Base-by-base conservation (phyloP, 75 land plant genomes). In the Selaginella moellendorffii region DNA sequence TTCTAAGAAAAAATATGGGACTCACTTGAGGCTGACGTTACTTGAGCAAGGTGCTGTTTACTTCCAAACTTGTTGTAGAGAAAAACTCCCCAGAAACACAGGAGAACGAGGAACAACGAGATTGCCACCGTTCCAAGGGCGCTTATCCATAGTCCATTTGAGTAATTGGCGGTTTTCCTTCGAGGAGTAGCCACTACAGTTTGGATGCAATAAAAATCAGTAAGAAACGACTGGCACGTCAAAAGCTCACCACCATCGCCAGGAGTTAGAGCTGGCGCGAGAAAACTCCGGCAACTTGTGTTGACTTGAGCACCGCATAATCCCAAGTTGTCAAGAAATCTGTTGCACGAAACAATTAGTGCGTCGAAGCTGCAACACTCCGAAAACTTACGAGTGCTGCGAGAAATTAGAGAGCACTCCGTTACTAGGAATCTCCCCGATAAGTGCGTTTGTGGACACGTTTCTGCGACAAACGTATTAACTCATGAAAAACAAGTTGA, bases 21-120 rank as follows among this genome's bases (percentile, higher is more conserved):
- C 27, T 26, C 68, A 89, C 91, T 88, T 86, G 82, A 84, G 71
- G 82, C 54, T 23, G 83, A 81, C 76, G 83, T 79, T 62, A 83
- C 74, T 52, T 84, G 76, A 61, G 78, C 77, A 63, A 68, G 52
- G 54, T 36, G 71, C 19, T 65, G 61, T 25, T 81, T 78, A 54
- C 59, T 65, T 23, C 87, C 71, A 75, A 81, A 71, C 51, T 78
- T 83, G 53, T 81, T 79, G 60, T 85, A 85, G 5, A 92, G 72
- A 63, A 83, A 92, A 66, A 92, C 88, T 14, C 96, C 90, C 96
- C 97, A 92, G 68, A 81, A 88, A 64, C 96, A 92, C 85, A 88
- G 80, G 36, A 92, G 79, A 56, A 87, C 96, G 0, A 87, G 76
- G 51, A 92, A 69, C 61, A 88, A 73, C 14, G 92, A 65, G 28